phyloP scores from a whole-genome alignment of 1,284 basidiomycete genomes.

The Sanguinoderma infundibulare region DNA sequence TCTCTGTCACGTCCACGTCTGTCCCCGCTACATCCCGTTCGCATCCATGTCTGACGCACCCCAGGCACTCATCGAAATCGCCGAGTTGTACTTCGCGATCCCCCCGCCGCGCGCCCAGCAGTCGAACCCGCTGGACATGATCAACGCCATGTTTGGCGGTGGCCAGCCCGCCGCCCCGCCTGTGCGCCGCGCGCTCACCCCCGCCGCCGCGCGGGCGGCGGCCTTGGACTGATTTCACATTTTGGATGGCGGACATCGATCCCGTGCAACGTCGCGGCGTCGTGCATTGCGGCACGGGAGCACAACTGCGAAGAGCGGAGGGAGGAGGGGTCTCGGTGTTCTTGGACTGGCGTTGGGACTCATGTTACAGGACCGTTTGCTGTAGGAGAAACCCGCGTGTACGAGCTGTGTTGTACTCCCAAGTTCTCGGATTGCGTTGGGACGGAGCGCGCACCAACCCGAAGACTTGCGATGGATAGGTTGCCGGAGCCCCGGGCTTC shows the following conservation, averaged over 20 bases:
- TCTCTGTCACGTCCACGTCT: not conserved
- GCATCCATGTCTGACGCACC: conserved; percentile 18
- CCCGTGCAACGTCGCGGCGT: no score
- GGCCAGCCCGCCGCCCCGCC: conserved; percentile 33
- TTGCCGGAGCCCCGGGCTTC: not conserved
- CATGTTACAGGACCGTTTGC: no score
- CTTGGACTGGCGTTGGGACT: no score
- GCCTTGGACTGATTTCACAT: conserved; percentile 39
- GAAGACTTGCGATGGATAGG: not conserved
- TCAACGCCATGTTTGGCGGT: conserved; percentile 81
- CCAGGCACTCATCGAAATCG: conserved; percentile 54
- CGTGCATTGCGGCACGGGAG: not conserved
- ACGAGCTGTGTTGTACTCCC: not conserved
- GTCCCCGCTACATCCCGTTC: conserved; percentile 8
- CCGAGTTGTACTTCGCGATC: conserved; percentile 81
- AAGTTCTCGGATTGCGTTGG: not conserved
- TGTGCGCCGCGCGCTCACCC: conserved; percentile 47
- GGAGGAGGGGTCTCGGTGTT: not conserved
- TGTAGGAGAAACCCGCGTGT: no score
- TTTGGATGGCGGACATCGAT: not conserved
- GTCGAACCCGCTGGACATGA: conserved; percentile 83
- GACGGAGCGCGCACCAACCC: not conserved
- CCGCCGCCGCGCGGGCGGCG: conserved; percentile 41
- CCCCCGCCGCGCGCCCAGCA: conserved; percentile 70
- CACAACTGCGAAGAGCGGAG: not conserved